These are phyloP conservation scores for Linanthus parryae DNA, from an alignment of 148 eudicot species.

Conservation along the genomic window DNA sequence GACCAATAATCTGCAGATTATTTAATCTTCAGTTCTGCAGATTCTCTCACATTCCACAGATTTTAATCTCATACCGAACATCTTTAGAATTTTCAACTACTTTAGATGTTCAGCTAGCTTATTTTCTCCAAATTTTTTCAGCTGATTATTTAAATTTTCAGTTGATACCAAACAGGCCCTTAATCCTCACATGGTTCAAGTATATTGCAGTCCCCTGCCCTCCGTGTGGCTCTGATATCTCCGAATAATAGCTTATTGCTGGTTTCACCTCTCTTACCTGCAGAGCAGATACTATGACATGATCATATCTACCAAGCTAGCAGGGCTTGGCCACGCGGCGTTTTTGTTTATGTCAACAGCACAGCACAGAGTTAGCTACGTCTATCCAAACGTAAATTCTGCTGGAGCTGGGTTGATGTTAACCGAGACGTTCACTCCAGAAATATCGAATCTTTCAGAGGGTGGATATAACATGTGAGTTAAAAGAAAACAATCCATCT, in stretches of 20 bases:
- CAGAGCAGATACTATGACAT: conserved; percentile 87
- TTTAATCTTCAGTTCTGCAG: too few species aligned
- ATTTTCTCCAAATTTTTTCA: too few species aligned
- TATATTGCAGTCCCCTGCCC: too few species aligned
- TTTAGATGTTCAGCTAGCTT: too few species aligned
- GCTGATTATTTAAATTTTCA: too few species aligned
- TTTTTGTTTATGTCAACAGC: conserved; percentile 90
- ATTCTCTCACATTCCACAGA: too few species aligned
- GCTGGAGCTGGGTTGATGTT: conserved; percentile 88
- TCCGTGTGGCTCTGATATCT: too few species aligned
- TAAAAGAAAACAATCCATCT: not conserved
- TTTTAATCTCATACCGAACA: too few species aligned
- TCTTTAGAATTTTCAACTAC: too few species aligned
- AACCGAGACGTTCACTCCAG: conserved; percentile 64
- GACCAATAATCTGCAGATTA: too few species aligned
- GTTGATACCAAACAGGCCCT: too few species aligned
- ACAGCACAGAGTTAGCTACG: conserved; percentile 74
- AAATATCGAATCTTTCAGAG: conserved; percentile 61
- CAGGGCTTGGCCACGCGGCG: conserved; percentile 88
- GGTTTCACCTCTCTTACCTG: conserved; percentile 11
- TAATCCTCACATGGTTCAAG: too few species aligned
- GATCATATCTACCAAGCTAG: conserved; percentile 82
- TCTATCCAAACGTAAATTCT: conserved; percentile 82
- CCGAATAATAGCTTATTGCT: not conserved
- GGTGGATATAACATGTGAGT: conserved; percentile 81